These are phyloP conservation scores for Albatrellus sp. DNA, from an alignment of 1,284 basidiomycete species.

Conservation along the genomic window DNA sequence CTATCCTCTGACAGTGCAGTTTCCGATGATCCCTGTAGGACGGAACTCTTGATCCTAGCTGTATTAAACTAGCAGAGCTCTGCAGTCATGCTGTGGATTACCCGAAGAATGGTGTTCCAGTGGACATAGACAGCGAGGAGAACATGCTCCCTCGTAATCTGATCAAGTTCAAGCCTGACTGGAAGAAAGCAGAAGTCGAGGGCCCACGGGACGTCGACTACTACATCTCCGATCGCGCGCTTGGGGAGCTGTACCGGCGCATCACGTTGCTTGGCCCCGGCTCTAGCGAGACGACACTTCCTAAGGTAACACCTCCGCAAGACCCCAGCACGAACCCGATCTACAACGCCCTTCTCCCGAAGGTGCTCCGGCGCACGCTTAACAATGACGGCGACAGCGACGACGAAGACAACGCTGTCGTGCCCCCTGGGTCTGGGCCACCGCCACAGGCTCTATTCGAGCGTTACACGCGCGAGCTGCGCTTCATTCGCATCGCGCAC, in stretches of 20 bases:
- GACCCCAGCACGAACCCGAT: constrained; percentile 30
- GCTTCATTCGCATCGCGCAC: constrained; percentile 59
- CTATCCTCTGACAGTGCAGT: background rate
- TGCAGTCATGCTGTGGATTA: constrained; percentile 67
- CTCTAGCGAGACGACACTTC: background rate
- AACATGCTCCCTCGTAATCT: constrained; percentile 29
- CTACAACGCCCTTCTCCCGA: constrained; percentile 27
- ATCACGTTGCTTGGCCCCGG: constrained; percentile 32
- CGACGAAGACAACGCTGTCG: background rate
- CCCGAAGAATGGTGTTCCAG: constrained; percentile 57
- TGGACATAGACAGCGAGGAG: constrained; percentile 34
- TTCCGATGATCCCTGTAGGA: constrained; percentile 23
- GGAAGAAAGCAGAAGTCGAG: constrained; percentile 57
- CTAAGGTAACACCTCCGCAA: background rate
- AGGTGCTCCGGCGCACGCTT: constrained; percentile 26
- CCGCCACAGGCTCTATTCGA: constrained; percentile 16
- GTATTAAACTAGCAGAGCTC: constrained; percentile 49
- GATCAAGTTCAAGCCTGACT: constrained; percentile 63
- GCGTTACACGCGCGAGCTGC: constrained; percentile 49
- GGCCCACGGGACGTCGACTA: constrained; percentile 47
- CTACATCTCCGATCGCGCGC: constrained; percentile 54
- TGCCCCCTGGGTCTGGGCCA: too few relatives aligned
- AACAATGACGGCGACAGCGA: constrained; percentile 8
- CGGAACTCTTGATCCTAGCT: constrained; percentile 54
- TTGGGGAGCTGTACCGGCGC: constrained; percentile 55